phyloP scores from a whole-genome alignment of 164 flowering plant species.

The Sextonia rubra region DNA sequence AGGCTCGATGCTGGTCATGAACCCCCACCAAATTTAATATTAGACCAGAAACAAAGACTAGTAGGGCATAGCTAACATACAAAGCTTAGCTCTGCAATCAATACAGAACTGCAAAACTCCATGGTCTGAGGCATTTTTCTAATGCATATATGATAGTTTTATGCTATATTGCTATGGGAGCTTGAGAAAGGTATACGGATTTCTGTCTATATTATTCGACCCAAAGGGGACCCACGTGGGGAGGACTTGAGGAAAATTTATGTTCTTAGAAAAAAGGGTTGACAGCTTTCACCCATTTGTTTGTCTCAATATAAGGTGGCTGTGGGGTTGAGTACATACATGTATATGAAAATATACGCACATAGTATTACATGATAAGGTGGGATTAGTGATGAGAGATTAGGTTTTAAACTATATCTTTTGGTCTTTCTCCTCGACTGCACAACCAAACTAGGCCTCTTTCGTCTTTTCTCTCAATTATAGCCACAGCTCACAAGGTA shows the following conservation, averaged over 20 bases:
- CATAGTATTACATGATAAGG: neutral
- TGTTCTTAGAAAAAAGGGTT: neutral
- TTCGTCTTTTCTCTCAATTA: slow-evolving; percentile 6
- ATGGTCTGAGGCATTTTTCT: neutral
- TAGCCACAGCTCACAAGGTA: slow-evolving; percentile 1
- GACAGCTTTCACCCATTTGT: neutral
- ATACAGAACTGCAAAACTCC: neutral
- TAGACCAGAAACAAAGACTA: neutral
- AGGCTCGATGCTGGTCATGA: neutral
- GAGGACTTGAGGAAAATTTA: neutral
- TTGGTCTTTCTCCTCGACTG: slow-evolving; percentile 3
- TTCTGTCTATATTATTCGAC: neutral
- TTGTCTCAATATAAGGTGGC: neutral
- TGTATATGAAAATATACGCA: neutral
- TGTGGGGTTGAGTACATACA: neutral
- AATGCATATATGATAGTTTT: neutral
- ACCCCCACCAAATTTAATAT: neutral
- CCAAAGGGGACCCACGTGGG: slow-evolving; percentile 4
- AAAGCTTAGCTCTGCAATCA: neutral
- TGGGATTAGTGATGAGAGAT: neutral
- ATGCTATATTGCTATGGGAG: slow-evolving; percentile 1
- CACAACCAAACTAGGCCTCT: neutral
- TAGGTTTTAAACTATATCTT: neutral
- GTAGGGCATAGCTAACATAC: neutral
- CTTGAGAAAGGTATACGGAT: neutral